Percentiles rank a stretch among this genome's conserved stretches.
These are phyloP conservation scores for Penstemon davidsonii DNA, from an alignment of 257 asterid genomes.

Conservation along the genomic window DNA sequence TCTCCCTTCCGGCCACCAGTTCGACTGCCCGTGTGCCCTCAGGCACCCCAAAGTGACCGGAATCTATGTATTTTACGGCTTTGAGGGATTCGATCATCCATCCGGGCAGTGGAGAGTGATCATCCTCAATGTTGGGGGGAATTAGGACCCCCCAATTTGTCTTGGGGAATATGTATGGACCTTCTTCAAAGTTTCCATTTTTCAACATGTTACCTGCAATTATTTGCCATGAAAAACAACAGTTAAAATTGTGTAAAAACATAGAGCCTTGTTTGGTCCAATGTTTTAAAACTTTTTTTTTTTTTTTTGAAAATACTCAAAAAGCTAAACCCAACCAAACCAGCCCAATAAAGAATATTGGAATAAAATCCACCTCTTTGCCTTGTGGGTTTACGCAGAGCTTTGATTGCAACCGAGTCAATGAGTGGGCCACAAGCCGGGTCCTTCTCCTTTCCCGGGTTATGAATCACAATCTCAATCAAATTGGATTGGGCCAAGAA, in stretches of 20 bases:
- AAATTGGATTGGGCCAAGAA: slow-evolving; percentile 49
- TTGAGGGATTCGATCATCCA: slow-evolving; percentile 82
- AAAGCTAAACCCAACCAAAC: too few species aligned
- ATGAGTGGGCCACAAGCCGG: slow-evolving; percentile 65
- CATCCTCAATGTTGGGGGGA: slow-evolving; percentile 83
- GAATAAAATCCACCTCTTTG: slow-evolving; percentile 39
- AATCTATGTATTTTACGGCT: slow-evolving; percentile 80
- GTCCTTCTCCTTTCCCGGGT: slow-evolving; percentile 64
- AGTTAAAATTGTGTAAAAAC: neutral
- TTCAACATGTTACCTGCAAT: slow-evolving; percentile 69
- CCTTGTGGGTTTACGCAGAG: slow-evolving; percentile 44
- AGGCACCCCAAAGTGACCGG: slow-evolving; percentile 63
- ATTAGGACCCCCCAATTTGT: slow-evolving; percentile 65
- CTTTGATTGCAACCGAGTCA: slow-evolving; percentile 71
- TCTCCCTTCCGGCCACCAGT: slow-evolving; percentile 74
- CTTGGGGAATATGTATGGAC: slow-evolving; percentile 73
- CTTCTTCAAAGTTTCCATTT: slow-evolving; percentile 85
- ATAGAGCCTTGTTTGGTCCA: too few species aligned
- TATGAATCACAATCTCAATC: slow-evolving; percentile 53
- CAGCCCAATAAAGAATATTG: too few species aligned
- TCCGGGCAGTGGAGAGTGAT: slow-evolving; percentile 78
- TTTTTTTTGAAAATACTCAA: too few species aligned
- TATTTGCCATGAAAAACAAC: neutral
- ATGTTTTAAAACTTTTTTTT: too few species aligned
- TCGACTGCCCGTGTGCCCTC: slow-evolving; percentile 71